Evolutionary conservation across 2,329 filamentous ascomycete species (phyloP).

Genomic region (Xylogone sp.): DNA sequence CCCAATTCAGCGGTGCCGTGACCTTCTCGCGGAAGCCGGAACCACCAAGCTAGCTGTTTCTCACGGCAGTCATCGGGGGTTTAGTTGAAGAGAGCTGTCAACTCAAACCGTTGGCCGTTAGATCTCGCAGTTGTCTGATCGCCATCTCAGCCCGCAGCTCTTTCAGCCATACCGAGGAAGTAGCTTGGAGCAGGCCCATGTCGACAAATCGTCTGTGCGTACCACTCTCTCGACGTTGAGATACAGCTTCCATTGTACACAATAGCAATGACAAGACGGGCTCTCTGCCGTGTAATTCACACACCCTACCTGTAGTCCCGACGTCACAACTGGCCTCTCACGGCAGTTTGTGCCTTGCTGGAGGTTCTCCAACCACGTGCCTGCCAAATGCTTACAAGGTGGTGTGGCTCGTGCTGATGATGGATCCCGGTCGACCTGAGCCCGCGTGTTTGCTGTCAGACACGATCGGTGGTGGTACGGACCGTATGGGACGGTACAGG

Average conservation of each 20-base stretch:
- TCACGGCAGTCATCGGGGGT: too few relatives aligned
- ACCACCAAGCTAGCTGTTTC: not conserved
- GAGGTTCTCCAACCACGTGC: not conserved
- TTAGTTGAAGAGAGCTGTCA: not conserved
- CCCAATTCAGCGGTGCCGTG: not conserved
- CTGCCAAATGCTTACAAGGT: not conserved
- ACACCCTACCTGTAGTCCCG: not conserved
- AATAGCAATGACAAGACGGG: not conserved
- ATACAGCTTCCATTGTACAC: not conserved
- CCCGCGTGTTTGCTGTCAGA: not conserved
- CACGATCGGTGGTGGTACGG: not conserved
- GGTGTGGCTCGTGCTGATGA: not conserved
- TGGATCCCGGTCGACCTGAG: not conserved
- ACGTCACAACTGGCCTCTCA: not conserved
- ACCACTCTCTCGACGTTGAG: not conserved
- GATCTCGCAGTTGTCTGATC: not conserved
- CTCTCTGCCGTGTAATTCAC: not conserved
- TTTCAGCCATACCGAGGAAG: not conserved
- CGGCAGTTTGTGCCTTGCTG: not conserved
- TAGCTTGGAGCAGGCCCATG: not conserved
- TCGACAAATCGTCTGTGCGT: not conserved
- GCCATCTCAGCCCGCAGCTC: not conserved
- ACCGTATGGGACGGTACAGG: too few relatives aligned
- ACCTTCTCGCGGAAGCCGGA: not conserved
- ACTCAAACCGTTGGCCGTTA: not conserved